A percentile compares a stretch with the other conserved stretches of the same genome.
Evolutionary conservation across 371 early-diverging fungal species (phyloP).

Genomic region (Mucor indicus): DNA sequence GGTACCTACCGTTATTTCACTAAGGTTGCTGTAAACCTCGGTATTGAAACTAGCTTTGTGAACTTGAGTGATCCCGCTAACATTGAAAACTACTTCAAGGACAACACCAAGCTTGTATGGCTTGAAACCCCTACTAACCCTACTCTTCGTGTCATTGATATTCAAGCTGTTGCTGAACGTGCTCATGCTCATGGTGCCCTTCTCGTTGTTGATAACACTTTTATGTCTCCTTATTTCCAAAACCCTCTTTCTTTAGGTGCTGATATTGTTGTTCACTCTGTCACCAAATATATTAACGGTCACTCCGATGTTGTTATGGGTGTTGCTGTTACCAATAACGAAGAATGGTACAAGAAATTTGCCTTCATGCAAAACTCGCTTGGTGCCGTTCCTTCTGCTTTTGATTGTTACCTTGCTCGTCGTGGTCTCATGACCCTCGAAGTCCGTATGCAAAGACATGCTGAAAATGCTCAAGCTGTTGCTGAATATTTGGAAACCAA

Average conservation of each 20-base stretch:
- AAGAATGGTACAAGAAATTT: constrained; percentile 71
- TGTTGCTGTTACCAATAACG: constrained; percentile 80
- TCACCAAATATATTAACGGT: constrained; percentile 97
- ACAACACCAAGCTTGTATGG: constrained; percentile 89
- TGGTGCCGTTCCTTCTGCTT: constrained; percentile 96
- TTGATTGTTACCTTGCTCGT: constrained; percentile 94
- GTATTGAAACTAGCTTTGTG: constrained; percentile 83
- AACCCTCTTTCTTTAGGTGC: constrained; percentile 90
- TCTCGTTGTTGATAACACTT: constrained; percentile 98
- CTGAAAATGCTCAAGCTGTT: constrained; percentile 78
- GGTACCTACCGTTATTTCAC: constrained; percentile 97
- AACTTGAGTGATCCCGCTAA: constrained; percentile 79
- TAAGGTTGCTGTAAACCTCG: constrained; percentile 79
- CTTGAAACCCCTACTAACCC: constrained; percentile 98
- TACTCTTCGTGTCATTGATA: constrained; percentile 92
- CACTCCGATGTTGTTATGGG: constrained; percentile 99
- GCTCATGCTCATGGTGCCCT: constrained; percentile 77
- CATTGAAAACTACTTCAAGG: constrained; percentile 62
- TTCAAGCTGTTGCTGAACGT: constrained; percentile 77
- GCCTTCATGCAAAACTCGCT: constrained; percentile 93
- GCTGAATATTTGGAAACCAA: constrained; percentile 65
- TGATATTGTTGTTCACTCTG: constrained; percentile 97
- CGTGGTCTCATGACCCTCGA: constrained; percentile 96
- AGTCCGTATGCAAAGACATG: constrained; percentile 92
- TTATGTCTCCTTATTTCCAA: constrained; percentile 96